Evolutionary conservation across 2,329 filamentous ascomycete genomes (phyloP).

Genomic region (Fusarium longipes): DNA sequence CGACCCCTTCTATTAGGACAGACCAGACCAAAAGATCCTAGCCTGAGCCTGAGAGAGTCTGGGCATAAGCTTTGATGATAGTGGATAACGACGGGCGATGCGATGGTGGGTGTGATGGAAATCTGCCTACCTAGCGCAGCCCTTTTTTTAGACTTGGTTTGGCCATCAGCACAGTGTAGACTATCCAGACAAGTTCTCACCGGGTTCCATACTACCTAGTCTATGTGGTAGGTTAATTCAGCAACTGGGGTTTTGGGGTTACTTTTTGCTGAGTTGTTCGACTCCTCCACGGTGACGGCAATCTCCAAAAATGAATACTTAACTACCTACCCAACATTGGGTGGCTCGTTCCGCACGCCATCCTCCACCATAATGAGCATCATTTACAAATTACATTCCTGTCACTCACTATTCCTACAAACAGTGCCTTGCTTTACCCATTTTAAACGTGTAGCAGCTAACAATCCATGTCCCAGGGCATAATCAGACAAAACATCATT

Average conservation of each 20-base stretch:
- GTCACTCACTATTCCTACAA: constrained; percentile 5
- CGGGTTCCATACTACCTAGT: no score
- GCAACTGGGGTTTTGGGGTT: constrained; percentile 34
- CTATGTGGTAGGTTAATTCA: neutral
- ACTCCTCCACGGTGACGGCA: constrained; percentile 3
- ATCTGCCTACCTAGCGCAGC: constrained; percentile 20
- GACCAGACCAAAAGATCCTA: neutral
- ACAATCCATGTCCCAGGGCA: constrained; percentile 14
- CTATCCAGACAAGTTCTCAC: constrained; percentile 27
- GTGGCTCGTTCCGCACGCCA: constrained; percentile 36
- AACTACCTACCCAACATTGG: constrained; percentile 18
- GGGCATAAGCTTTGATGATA: constrained; percentile 37
- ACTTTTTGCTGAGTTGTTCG: constrained; percentile 35
- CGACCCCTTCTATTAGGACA: constrained; percentile 30
- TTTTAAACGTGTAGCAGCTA: constrained; percentile 4
- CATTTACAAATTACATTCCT: constrained; percentile 27
- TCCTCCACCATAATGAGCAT: constrained; percentile 36
- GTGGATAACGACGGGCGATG: constrained; percentile 33
- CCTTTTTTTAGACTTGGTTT: constrained; percentile 35
- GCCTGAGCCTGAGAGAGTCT: constrained; percentile 23
- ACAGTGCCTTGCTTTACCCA: constrained; percentile 10
- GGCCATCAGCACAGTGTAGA: constrained; percentile 20
- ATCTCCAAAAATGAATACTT: neutral
- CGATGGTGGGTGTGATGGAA: constrained; percentile 20
- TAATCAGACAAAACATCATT: neutral